These are phyloP conservation scores for Malassezia pachydermatis DNA, from an alignment of 1,284 basidiomycete genomes.

Conservation along the genomic window DNA sequence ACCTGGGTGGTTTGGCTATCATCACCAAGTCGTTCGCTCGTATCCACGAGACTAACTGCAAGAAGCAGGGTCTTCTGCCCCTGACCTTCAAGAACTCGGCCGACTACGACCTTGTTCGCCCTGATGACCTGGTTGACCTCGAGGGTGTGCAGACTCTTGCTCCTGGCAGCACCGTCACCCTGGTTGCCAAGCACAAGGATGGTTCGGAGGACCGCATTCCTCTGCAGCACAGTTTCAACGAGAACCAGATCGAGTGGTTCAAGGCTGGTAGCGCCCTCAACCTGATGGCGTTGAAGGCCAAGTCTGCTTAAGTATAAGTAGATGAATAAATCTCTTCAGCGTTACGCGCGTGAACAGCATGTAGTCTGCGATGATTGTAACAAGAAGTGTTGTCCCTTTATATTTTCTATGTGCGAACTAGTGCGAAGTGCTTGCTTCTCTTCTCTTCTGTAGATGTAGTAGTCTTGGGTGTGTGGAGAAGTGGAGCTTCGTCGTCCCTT, in stretches of 20 bases:
- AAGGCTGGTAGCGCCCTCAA: conserved; percentile 44
- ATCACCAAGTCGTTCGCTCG: conserved; percentile 94
- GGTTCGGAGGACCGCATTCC: conserved; percentile 41
- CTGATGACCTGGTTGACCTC: conserved; percentile 40
- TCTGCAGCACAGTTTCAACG: conserved; percentile 45
- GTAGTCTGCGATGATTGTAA: too few relatives aligned
- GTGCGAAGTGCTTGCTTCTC: too few relatives aligned
- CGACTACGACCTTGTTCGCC: conserved; percentile 45
- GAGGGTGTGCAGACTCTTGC: conserved; percentile 40
- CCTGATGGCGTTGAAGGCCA: conserved; percentile 39
- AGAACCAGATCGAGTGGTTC: conserved; percentile 47
- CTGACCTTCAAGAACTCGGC: conserved; percentile 40
- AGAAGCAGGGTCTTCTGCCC: conserved; percentile 51
- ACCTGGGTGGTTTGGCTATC: conserved; percentile 87
- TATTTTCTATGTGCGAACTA: too few relatives aligned
- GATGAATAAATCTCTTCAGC: too few relatives aligned
- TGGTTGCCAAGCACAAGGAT: conserved; percentile 44
- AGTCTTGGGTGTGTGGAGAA: neutral
- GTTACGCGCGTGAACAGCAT: too few relatives aligned
- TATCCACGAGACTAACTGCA: conserved; percentile 95
- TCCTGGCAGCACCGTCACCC: conserved; percentile 35
- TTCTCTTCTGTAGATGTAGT: neutral
- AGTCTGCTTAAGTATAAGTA: neutral
- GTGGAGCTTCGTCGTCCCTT: neutral
- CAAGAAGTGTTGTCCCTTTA: too few relatives aligned